phyloP scores from a whole-genome alignment of 2,329 filamentous ascomycete genomes.

The Diaporthe australafricana region DNA sequence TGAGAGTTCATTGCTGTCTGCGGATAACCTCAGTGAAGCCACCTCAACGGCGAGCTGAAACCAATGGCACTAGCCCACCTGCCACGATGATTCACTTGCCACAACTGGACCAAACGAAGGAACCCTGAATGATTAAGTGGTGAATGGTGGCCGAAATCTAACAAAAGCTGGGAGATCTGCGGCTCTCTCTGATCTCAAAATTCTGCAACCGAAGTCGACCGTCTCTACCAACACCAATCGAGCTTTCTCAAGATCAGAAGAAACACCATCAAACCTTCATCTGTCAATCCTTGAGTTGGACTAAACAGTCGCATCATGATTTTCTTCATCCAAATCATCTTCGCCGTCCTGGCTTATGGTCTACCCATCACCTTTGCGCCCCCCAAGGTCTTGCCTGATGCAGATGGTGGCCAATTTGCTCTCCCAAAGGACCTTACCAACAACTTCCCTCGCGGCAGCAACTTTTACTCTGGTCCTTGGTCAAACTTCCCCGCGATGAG shows the following conservation, averaged over 20 bases:
- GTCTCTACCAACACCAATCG: background rate
- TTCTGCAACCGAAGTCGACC: no score
- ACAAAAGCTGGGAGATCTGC: no score
- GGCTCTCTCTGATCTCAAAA: background rate
- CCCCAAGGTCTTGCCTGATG: background rate
- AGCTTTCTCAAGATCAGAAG: background rate
- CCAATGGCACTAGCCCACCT: no score
- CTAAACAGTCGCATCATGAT: background rate
- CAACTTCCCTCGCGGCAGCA: background rate
- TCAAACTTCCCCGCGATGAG: conserved; percentile 46
- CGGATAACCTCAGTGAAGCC: no score
- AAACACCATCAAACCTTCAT: background rate
- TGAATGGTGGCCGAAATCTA: no score
- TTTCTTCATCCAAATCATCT: background rate
- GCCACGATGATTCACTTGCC: no score
- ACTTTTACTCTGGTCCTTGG: conserved; percentile 9
- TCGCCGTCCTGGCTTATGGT: background rate
- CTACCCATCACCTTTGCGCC: background rate
- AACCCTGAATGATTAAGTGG: no score
- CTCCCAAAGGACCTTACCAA: background rate
- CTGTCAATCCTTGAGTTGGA: no score
- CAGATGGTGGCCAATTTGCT: background rate
- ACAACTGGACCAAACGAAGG: no score
- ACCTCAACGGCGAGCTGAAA: no score
- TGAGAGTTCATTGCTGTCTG: no score